Base-by-base conservation (phyloP, 495 filamentous ascomycete species). In the Aspergillus incahuasiensis region DNA sequence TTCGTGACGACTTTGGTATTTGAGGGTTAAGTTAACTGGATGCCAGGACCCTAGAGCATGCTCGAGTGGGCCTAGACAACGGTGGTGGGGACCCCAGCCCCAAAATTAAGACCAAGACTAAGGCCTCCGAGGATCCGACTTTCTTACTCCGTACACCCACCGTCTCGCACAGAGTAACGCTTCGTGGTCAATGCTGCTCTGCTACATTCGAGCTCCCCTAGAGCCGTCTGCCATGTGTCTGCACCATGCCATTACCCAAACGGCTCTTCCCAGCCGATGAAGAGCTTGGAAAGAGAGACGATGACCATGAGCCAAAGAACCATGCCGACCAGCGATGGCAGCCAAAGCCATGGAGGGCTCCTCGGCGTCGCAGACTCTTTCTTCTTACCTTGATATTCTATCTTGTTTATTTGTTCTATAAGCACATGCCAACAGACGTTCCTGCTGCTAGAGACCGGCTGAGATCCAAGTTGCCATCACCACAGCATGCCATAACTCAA, bases 201-300 rank as follows among this genome's bases (percentile, higher is more conserved):
- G 19, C 20, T 25, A 15, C 51, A 9, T 32, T 40, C n/a, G 19
- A 46, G 60, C 61, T 63, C 56, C 57, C 42, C 32, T 40, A 56
- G 64, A 55, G 64, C 60, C 50, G 40, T 46, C n/a, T 13, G 6
- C 54, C 54, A 40, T 42, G 61, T 62, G 60, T 44, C n/a, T 35
- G 24, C 30, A 68, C 16, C 9, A 82, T 81, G 77, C 57, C 66
- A 52, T 68, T 72, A 53, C 59, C 71, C 57, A 74, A 67, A 52
- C 74, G 75, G 64, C 63, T 77, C 5, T 73, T 80, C 55, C 63
- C 73, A 15, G 74, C 64, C 45, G 85, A 88, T 66, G 83, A 84
- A 69, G 85, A 87, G 74, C 76, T 85, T n/a, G 85, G 83, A 44
- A 87, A 87, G 71, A 82, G 80, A 55, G 78, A 86, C 63, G 85